Conservation (phyloP, 2,329 filamentous ascomycete genomes). For the Pseudogymnoascus sp. region DNA sequence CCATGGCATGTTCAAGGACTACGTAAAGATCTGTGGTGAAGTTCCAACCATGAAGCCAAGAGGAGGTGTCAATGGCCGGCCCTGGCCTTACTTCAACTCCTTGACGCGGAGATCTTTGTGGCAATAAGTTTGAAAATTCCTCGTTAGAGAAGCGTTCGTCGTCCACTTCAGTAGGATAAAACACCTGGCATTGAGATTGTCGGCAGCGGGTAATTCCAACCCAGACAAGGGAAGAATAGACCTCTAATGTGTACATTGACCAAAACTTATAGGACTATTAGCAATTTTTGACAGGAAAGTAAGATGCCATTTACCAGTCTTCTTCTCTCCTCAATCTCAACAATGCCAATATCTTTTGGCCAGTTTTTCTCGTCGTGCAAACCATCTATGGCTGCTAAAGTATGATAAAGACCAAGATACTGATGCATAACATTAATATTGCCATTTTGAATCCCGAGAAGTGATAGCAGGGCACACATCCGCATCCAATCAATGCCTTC, state of each 20-base stretch:
- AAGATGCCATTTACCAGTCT: constrained; percentile 31
- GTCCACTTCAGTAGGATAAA: constrained; percentile 39
- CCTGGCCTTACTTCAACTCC: constrained; percentile 20
- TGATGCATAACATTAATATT: constrained; percentile 40
- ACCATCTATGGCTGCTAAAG: constrained; percentile 37
- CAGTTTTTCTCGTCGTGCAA: constrained; percentile 47
- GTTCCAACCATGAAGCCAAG: constrained; percentile 49
- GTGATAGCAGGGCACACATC: constrained; percentile 38
- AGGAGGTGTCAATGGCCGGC: constrained; percentile 19
- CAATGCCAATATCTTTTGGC: constrained; percentile 35
- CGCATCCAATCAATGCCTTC: constrained; percentile 34
- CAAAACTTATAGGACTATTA: constrained; percentile 34
- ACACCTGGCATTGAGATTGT: constrained; percentile 38
- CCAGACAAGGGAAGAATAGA: constrained; percentile 46
- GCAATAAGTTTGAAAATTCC: neutral
- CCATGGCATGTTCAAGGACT: constrained; percentile 41
- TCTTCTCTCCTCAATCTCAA: constrained; percentile 41
- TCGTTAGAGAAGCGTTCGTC: constrained; percentile 35
- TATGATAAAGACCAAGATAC: constrained; percentile 42
- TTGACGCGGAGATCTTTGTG: neutral
- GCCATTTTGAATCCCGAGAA: constrained; percentile 43
- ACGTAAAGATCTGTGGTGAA: constrained; percentile 49
- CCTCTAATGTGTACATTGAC: constrained; percentile 49
- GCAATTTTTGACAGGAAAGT: neutral
- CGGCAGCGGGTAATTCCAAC: constrained; percentile 36